phyloP scores from a whole-genome alignment of 495 filamentous ascomycete species.

The Penicillium argentinense region DNA sequence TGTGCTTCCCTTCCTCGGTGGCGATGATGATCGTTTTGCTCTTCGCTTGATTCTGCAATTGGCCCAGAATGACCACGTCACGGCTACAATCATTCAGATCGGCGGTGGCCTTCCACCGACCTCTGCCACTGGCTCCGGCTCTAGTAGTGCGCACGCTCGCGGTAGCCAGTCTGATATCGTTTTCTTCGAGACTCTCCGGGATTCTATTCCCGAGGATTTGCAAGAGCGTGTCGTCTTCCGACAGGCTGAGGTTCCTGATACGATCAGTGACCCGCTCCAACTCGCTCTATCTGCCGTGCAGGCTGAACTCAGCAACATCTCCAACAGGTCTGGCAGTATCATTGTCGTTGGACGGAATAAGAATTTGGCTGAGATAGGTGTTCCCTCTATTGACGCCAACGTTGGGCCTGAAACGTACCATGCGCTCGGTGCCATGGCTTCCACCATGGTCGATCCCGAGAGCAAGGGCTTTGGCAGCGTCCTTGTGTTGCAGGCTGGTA shows the following conservation, averaged over 20 bases:
- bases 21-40: slow-evolving; percentile 78
- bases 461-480: slow-evolving; percentile 67
- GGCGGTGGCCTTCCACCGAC: slow-evolving; percentile 5
- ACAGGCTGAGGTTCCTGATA: slow-evolving; percentile 16
- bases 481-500: slow-evolving; percentile 71
- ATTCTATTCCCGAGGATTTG: slow-evolving; percentile 60
- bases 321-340: slow-evolving; percentile 74
- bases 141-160: slow-evolving; percentile 1
- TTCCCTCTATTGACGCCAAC: slow-evolving; percentile 17
- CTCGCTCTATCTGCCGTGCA: slow-evolving; percentile 47
- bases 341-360: slow-evolving; percentile 65
- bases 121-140: background rate
- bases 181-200: slow-evolving; percentile 63
- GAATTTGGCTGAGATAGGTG: slow-evolving; percentile 12
- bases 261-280: slow-evolving; percentile 22
- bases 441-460: slow-evolving; percentile 56
- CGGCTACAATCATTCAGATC: slow-evolving; percentile 37
- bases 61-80: slow-evolving; percentile 69
- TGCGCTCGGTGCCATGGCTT: slow-evolving; percentile 68
- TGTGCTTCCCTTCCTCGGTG: slow-evolving; percentile 85
- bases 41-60: slow-evolving; percentile 80
- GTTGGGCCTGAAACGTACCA: slow-evolving; percentile 51
- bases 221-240: slow-evolving; percentile 61
- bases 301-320: slow-evolving; percentile 58
- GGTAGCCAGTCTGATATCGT: slow-evolving; percentile 45